Evolutionary conservation across 2,329 filamentous ascomycete species (phyloP).

Genomic region (Metarhizium brunneum): DNA sequence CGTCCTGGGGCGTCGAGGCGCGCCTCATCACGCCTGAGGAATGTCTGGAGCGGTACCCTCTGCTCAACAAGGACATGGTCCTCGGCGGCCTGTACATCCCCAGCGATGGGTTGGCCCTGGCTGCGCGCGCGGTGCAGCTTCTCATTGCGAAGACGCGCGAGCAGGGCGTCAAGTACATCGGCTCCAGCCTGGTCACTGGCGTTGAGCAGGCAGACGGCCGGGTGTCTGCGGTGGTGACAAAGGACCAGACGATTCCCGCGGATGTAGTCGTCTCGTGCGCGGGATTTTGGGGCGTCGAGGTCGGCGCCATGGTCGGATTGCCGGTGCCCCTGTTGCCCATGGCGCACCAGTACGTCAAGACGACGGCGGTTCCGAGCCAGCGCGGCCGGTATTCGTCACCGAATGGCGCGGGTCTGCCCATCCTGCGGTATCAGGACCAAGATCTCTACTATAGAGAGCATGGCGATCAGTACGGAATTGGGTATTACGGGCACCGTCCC

Average conservation of each 20-base stretch:
- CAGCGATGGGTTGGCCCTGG: constrained; percentile 50
- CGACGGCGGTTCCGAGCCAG: constrained; percentile 38
- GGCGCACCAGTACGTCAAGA: constrained; percentile 56
- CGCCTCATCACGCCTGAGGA: constrained; percentile 40
- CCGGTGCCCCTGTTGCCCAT: constrained; percentile 50
- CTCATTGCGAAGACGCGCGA: constrained; percentile 48
- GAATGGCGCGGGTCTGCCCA: constrained; percentile 45
- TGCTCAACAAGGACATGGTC: constrained; percentile 41
- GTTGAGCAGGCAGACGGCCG: constrained; percentile 38
- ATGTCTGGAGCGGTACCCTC: constrained; percentile 44
- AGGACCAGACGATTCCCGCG: constrained; percentile 38
- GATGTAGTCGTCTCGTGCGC: constrained; percentile 55
- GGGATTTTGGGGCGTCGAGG: constrained; percentile 57
- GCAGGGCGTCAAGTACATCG: constrained; percentile 50
- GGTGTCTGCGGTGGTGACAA: constrained; percentile 48
- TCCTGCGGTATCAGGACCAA: constrained; percentile 52
- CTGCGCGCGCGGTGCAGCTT: constrained; percentile 51
- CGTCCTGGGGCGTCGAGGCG: constrained; percentile 51
- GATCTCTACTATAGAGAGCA: constrained; percentile 58
- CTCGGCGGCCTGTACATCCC: constrained; percentile 52
- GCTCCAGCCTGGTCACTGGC: constrained; percentile 45
- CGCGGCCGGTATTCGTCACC: constrained; percentile 24
- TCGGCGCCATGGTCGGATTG: constrained; percentile 51
- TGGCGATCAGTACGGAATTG: constrained; percentile 52
- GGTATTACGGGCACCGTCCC: constrained; percentile 54